Evolutionary conservation across 2,329 filamentous ascomycete species (phyloP).

Genomic region (Aureobasidium vineae): DNA sequence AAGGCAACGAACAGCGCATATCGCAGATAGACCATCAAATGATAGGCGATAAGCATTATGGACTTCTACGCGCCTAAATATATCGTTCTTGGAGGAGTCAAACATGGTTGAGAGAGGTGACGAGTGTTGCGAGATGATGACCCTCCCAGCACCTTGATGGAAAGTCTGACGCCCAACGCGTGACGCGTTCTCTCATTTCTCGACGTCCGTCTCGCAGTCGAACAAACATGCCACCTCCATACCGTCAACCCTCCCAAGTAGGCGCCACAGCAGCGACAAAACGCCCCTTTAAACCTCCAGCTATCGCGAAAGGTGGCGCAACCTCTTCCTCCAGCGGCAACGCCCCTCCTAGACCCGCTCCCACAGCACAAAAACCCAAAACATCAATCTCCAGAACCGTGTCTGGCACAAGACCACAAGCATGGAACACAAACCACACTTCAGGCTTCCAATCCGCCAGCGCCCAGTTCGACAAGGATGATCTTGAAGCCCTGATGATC

Average conservation of each 20-base stretch:
- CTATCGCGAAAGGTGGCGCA: background rate
- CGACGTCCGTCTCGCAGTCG: background rate
- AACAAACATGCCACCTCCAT: conserved; percentile 18
- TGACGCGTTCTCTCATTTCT: conserved; percentile 4
- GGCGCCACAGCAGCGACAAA: conserved; percentile 24
- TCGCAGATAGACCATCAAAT: background rate
- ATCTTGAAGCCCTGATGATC: conserved; percentile 18
- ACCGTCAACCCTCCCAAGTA: conserved; percentile 21
- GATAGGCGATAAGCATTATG: background rate
- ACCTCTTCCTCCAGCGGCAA: conserved; percentile 6
- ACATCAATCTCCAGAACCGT: background rate
- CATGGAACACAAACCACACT: background rate
- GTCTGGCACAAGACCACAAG: background rate
- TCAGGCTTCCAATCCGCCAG: conserved; percentile 16
- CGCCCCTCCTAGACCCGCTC: background rate
- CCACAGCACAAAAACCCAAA: background rate
- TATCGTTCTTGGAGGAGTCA: background rate
- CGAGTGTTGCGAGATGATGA: background rate
- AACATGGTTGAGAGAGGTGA: background rate
- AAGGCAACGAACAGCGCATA: background rate
- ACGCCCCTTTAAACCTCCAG: conserved; percentile 18
- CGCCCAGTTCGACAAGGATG: background rate
- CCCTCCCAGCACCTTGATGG: background rate
- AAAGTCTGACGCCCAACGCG: background rate
- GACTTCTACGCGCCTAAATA: rapidly evolving